phyloP scores from a whole-genome alignment of 441 rosid genomes.

The Adansonia grandidieri region DNA sequence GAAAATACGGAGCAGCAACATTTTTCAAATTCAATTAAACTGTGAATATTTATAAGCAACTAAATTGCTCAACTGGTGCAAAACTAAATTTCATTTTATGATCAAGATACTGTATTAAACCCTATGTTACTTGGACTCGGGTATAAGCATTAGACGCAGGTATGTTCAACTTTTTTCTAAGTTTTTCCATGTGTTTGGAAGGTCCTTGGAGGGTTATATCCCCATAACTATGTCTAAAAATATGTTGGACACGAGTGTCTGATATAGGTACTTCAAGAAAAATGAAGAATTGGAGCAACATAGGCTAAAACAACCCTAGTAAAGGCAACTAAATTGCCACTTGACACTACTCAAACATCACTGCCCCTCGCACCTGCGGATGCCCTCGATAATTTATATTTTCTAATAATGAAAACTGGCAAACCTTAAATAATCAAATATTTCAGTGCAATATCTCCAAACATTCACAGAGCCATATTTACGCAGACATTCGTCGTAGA shows the following conservation, averaged over 20 bases:
- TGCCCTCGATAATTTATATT: slow-evolving; percentile 19
- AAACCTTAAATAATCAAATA: slow-evolving; percentile 93
- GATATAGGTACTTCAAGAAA: no score
- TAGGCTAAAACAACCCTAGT: no score
- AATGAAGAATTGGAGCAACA: no score
- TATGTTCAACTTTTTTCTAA: no score
- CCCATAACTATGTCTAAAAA: no score
- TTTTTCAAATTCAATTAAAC: slow-evolving; percentile 8
- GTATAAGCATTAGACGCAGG: no score
- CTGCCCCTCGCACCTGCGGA: slow-evolving; percentile 22
- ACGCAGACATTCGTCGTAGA: slow-evolving; percentile 89
- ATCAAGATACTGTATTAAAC: background rate
- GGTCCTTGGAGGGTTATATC: no score
- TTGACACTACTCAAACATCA: slow-evolving; percentile 16
- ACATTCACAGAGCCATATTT: slow-evolving; percentile 93
- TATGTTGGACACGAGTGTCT: no score
- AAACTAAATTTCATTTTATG: background rate
- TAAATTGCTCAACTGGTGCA: background rate
- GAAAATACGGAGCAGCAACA: background rate
- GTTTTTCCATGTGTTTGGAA: no score
- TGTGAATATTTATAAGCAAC: background rate
- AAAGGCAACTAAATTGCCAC: slow-evolving; percentile 13
- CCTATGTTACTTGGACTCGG: no score
- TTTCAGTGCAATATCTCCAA: slow-evolving; percentile 97
- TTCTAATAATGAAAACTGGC: slow-evolving; percentile 26